Evolutionary conservation across 768 basidiomycete species (phyloP).

Genomic region (Suillus subalutaceus): DNA sequence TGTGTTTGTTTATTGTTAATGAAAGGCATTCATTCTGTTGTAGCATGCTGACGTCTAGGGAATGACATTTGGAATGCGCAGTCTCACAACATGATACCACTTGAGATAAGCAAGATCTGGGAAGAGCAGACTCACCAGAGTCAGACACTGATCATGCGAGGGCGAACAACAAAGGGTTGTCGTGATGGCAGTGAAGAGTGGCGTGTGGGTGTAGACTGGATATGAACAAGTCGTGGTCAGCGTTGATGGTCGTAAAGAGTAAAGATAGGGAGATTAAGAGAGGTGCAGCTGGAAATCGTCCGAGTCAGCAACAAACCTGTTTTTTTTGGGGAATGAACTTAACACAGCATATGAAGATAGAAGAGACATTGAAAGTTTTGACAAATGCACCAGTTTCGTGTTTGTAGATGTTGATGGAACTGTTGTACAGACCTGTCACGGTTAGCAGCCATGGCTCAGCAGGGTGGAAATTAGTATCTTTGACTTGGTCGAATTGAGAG

Average conservation of each 20-base stretch:
- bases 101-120: conserved; percentile 12
- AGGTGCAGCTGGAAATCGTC: not conserved
- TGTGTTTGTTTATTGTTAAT: not conserved
- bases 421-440: too few relatives aligned
- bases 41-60: not conserved
- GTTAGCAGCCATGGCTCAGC: too few relatives aligned
- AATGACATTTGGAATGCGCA: conserved; percentile 1
- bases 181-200: conserved; percentile 34
- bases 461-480: too few relatives aligned
- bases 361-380: too few relatives aligned
- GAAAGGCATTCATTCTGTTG: not conserved
- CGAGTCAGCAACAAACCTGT: too few relatives aligned
- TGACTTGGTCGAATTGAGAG: too few relatives aligned
- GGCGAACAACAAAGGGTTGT: conserved; percentile 39
- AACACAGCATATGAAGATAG: too few relatives aligned
- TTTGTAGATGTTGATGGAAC: too few relatives aligned
- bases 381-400: too few relatives aligned
- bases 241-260: conserved; percentile 38
- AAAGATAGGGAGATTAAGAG: conserved; percentile 26
- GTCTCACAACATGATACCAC: conserved; percentile 11
- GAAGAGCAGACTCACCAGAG: conserved; percentile 36
- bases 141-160: conserved; percentile 45
- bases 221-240: conserved; percentile 40
- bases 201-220: conserved; percentile 31
- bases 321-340: too few relatives aligned